Conservation (phyloP, 768 basidiomycete genomes). For the Collybia mongolica region DNA sequence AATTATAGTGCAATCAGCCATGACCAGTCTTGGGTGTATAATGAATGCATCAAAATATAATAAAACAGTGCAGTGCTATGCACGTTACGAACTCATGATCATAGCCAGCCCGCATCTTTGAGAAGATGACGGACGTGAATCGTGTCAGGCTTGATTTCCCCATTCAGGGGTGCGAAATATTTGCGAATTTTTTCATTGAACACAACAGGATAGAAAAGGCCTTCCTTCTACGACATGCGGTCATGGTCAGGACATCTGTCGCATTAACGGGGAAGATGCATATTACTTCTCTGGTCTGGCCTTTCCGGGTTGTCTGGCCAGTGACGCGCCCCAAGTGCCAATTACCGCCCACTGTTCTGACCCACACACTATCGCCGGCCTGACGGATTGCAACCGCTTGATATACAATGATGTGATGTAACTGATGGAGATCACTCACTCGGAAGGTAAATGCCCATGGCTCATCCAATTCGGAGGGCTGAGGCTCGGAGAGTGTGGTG, state of each 20-base stretch:
- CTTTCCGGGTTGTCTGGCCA: constrained; percentile 41
- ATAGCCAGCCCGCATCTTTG: constrained; percentile 46
- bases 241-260: no score
- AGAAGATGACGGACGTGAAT: constrained; percentile 45
- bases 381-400: constrained; percentile 14
- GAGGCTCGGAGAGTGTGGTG: constrained; percentile 22
- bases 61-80: no score
- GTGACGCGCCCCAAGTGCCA: constrained; percentile 53
- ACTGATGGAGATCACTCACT: constrained; percentile 27
- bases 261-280: neutral
- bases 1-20: no score
- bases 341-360: constrained; percentile 45
- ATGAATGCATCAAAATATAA: no score
- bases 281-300: constrained; percentile 46
- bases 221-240: constrained; percentile 35
- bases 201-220: constrained; percentile 53
- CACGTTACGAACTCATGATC: neutral
- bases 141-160: constrained; percentile 64
- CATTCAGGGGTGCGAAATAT: constrained; percentile 63
- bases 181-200: constrained; percentile 51
- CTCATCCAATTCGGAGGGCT: constrained; percentile 46
- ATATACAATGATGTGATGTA: no score
- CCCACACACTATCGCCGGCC: constrained; percentile 52
- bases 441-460: constrained; percentile 53
- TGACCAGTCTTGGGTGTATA: no score